phyloP scores from a whole-genome alignment of 257 asterid species.

The Solanum peruvianum region DNA sequence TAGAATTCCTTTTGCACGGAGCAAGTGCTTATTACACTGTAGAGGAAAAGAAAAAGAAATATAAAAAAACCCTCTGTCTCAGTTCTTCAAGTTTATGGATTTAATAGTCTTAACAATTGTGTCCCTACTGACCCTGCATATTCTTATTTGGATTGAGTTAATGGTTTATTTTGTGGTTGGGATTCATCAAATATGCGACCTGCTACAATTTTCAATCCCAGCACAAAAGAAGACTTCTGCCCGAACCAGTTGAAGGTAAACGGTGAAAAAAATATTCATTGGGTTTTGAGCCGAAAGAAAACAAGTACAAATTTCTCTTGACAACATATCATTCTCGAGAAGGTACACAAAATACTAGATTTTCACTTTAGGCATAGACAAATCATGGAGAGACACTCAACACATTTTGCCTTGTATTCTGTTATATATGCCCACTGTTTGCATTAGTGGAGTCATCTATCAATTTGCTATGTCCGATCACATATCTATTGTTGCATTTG shows the following conservation, averaged over 20 bases:
- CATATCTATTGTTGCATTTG: not conserved
- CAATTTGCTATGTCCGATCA: too few species aligned
- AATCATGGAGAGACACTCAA: not conserved
- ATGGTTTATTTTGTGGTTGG: not conserved
- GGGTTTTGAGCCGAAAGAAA: not conserved
- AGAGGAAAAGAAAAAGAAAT: not conserved
- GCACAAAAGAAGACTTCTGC: not conserved
- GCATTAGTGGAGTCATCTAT: not conserved
- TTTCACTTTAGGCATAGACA: not conserved
- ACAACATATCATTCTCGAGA: not conserved
- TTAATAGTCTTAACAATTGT: not conserved
- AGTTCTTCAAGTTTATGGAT: not conserved
- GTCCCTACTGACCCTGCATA: too few species aligned
- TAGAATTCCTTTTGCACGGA: not conserved
- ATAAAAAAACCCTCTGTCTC: not conserved
- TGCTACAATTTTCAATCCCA: not conserved
- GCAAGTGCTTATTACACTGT: not conserved
- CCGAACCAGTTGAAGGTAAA: not conserved
- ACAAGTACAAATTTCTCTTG: not conserved
- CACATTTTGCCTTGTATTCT: not conserved
- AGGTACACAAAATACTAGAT: not conserved
- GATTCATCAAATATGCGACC: not conserved
- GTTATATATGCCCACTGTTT: not conserved
- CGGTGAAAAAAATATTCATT: too few species aligned
- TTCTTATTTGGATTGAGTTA: not conserved